Evolutionary conservation across 2,329 filamentous ascomycete genomes (phyloP).

Genomic region (Fusarium nelsonii): DNA sequence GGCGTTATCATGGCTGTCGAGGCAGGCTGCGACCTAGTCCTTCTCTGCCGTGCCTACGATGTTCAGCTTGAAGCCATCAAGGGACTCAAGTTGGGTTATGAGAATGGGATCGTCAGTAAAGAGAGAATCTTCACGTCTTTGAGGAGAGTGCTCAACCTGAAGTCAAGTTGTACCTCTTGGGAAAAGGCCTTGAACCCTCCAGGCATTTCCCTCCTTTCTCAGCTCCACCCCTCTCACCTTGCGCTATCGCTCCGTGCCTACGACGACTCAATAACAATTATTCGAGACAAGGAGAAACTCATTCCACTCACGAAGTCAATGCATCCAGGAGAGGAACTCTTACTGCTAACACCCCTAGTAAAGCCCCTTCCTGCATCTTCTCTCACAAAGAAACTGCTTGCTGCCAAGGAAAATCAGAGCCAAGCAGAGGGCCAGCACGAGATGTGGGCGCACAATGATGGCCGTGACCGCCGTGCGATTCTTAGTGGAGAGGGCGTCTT

Average conservation of each 20-base stretch:
- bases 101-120: conserved; percentile 89
- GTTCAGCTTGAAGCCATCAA: conserved; percentile 93
- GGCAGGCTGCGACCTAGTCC: conserved; percentile 91
- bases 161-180: conserved; percentile 90
- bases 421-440: conserved; percentile 62
- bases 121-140: conserved; percentile 85
- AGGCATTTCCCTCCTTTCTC: conserved; percentile 80
- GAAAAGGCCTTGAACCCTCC: conserved; percentile 89
- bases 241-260: conserved; percentile 87
- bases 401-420: conserved; percentile 60
- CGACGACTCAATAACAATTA: conserved; percentile 91
- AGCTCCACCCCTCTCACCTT: conserved; percentile 85
- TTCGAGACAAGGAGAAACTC: conserved; percentile 87
- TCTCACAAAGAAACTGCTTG: conserved; percentile 77
- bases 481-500: conserved; percentile 97
- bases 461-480: conserved; percentile 68
- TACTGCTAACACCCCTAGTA: conserved; percentile 88
- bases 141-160: conserved; percentile 81
- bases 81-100: conserved; percentile 87
- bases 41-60: conserved; percentile 88
- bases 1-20: conserved; percentile 98
- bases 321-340: conserved; percentile 86
- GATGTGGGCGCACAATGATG: conserved; percentile 67
- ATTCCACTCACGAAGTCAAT: conserved; percentile 86
- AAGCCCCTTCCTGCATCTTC: conserved; percentile 93